These are phyloP conservation scores for Kipferlia bialata DNA, from an alignment of 78 protist species.

Conservation along the genomic window DNA sequence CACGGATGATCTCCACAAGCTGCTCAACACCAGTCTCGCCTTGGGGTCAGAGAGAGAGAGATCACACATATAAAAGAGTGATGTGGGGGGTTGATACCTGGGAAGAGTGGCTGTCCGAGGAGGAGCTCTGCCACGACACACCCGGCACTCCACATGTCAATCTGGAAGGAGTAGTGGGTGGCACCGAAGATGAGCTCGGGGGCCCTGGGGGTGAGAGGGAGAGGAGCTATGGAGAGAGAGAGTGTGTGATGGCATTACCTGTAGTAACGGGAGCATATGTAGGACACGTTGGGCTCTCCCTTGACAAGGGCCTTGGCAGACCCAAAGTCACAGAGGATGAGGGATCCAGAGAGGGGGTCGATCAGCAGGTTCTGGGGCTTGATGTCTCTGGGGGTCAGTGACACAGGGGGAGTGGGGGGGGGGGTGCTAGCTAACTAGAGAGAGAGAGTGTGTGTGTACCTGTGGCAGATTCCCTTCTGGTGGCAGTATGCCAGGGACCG, in stretches of 20 bases:
- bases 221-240: no score
- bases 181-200: conserved; percentile 98
- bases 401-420: no score
- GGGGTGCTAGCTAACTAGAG: no score
- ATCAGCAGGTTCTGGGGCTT: conserved; percentile 78
- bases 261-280: conserved; percentile 93
- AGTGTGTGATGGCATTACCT: no score
- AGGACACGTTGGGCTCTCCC: conserved; percentile 93
- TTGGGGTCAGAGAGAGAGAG: no score
- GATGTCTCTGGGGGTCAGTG: no score
- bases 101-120: conserved; percentile 50
- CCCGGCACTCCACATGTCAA: conserved; percentile 62
- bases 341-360: conserved; percentile 59
- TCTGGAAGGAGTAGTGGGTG: conserved; percentile 76
- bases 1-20: conserved; percentile 21
- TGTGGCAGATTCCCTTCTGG: conserved; percentile 59
- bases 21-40: conserved; percentile 19
- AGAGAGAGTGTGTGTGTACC: no score
- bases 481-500: conserved; percentile 71
- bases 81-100: no score
- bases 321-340: conserved; percentile 95
- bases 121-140: conserved; percentile 59
- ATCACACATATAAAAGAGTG: no score
- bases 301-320: conserved; percentile 65
- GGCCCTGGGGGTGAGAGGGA: no score